Evolutionary conservation across 441 rosid species (phyloP).

Genomic region (Gossypium lobatum): DNA sequence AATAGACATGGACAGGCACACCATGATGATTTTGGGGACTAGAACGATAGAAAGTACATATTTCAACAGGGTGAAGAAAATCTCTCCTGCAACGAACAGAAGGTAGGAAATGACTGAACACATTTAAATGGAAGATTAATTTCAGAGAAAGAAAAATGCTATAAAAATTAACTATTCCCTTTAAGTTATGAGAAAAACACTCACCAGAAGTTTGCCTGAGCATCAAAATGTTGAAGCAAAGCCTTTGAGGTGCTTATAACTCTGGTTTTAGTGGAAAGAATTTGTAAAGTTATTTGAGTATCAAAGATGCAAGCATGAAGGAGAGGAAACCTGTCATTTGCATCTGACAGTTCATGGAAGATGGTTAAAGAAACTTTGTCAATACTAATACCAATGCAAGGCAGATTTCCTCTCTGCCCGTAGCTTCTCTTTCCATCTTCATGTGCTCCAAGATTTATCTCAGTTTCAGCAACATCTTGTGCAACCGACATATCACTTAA

Average conservation of each 20-base stretch:
- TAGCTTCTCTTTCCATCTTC: slow-evolving; percentile 34
- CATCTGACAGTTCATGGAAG: slow-evolving; percentile 69
- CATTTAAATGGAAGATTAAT: slow-evolving; percentile 5
- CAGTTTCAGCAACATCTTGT: slow-evolving; percentile 26
- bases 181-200: slow-evolving; percentile 18
- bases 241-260: slow-evolving; percentile 49
- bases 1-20: slow-evolving; percentile 70
- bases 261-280: slow-evolving; percentile 63
- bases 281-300: slow-evolving; percentile 48
- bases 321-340: slow-evolving; percentile 68
- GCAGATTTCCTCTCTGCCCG: slow-evolving; percentile 38
- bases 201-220: slow-evolving; percentile 74
- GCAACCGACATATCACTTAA: slow-evolving; percentile 34
- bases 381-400: slow-evolving; percentile 47
- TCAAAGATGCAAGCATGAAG: slow-evolving; percentile 53
- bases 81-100: slow-evolving; percentile 54
- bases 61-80: slow-evolving; percentile 65
- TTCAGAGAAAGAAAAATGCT: slow-evolving; percentile 17
- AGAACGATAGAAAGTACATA: slow-evolving; percentile 58
- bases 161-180: slow-evolving; percentile 4
- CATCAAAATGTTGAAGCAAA: slow-evolving; percentile 58
- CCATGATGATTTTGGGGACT: slow-evolving; percentile 37
- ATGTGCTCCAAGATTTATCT: slow-evolving; percentile 22
- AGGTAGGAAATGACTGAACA: slow-evolving; percentile 13
- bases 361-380: slow-evolving; percentile 59